Evolutionary conservation across 2,329 filamentous ascomycete species (phyloP).

Genomic region (Thielaviopsis punctulata): DNA sequence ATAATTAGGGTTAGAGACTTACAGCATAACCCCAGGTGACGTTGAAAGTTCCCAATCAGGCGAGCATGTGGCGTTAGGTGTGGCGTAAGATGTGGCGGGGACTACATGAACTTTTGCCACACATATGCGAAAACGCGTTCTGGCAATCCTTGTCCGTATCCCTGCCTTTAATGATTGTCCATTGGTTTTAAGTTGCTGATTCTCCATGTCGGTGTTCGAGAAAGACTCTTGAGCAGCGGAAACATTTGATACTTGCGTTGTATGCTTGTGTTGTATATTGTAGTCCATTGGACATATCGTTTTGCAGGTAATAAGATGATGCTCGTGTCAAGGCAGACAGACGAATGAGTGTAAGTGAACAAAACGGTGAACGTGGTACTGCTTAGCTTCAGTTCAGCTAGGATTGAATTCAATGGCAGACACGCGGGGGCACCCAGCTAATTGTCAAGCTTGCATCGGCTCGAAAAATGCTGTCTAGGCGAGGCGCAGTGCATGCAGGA

Average conservation of each 20-base stretch:
- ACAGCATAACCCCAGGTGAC: not conserved
- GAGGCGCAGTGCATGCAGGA: not conserved
- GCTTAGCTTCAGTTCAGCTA: not conserved
- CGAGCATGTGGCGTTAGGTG: not conserved
- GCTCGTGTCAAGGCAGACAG: no score
- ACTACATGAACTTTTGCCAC: no score
- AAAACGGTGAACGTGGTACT: not conserved
- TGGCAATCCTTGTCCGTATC: not conserved
- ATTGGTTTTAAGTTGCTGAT: not conserved
- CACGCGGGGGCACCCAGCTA: not conserved
- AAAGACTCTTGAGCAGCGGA: no score
- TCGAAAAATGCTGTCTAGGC: no score
- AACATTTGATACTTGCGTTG: not conserved
- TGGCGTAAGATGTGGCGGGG: not conserved
- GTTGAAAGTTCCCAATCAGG: not conserved
- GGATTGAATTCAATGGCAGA: not conserved
- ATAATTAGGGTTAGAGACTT: not conserved
- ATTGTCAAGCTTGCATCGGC: not conserved
- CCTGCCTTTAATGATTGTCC: no score
- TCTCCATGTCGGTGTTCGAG: not conserved
- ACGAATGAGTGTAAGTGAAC: not conserved
- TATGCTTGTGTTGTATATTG: not conserved
- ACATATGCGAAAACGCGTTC: not conserved
- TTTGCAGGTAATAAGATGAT: no score
- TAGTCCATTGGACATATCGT: no score